Evolutionary conservation across 2,329 filamentous ascomycete genomes (phyloP), one percentile per base, ranked within the genome.

Genomic region (Raffaelea ambrosiae): DNA sequence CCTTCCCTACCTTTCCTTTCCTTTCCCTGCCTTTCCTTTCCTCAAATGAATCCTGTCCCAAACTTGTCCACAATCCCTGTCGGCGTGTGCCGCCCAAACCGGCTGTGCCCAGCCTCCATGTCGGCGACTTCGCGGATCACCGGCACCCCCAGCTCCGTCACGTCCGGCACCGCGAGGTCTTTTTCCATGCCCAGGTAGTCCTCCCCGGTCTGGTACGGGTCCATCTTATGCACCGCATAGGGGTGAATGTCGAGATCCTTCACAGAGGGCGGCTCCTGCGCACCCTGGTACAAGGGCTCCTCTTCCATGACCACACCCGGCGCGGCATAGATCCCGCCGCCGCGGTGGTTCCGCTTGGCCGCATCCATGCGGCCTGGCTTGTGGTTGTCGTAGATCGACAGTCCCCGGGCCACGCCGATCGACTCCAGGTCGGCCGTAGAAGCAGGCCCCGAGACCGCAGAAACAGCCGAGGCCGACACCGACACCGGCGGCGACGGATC

Each of bases 321-420:
- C 26, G 26, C 13, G 7, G 26, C 26, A 29, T 7, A 29, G 26
- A 29, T 29, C 7, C 26, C 26, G 7, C 26, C 26, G 26, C 7
- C 26, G 26, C 26, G 26, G 26, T 29, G 26, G 26, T 13, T 13
- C 10, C 39, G n/a, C 39, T 40, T 40, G 39, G 16, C 39, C 8
- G n/a, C 31, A 36, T 39, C 36, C 35, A n/a, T n/a, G n/a, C n/a
- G n/a, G 26, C 13, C 26, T 13, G 26, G 26, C 26, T 29, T 29
- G 26, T 7, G 13, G 26, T 29, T 13, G 26, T 29, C 31, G n/a
- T 53, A 48, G 31, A 65, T 58, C 8, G 60, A 63, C 46, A 58
- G 52, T 2, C 63, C 63, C 31, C 63, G 50, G 3, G 63, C 63
- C 51, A 65, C 47, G 2, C 63, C 63, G n/a, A 65, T 64, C 3